A percentile compares a stretch with the other conserved stretches of the same genome.
Evolutionary conservation across 2,329 filamentous ascomycete genomes (phyloP).

Genomic region (Xylaria arbuscula): DNA sequence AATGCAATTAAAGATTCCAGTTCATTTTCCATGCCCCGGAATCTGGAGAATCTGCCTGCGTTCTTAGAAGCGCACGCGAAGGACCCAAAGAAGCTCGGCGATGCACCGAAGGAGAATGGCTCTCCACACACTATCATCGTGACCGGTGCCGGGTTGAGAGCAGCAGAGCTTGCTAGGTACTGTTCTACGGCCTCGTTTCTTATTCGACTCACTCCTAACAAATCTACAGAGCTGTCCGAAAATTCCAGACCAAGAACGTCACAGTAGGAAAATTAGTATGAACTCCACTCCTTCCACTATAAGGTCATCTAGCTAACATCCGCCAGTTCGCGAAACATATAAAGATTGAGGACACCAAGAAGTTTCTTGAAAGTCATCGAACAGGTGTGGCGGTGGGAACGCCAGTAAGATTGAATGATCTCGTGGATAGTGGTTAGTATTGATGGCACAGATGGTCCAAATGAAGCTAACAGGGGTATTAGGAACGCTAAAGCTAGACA

Average conservation of each 20-base stretch:
- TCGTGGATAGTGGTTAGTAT: conserved; percentile 79
- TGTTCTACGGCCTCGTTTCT: conserved; percentile 25
- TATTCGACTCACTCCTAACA: background rate
- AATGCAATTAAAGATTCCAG: conserved; percentile 83
- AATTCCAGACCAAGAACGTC: conserved; percentile 81
- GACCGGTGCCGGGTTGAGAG: conserved; percentile 84
- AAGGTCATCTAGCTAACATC: conserved; percentile 30
- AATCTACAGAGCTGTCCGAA: conserved; percentile 70
- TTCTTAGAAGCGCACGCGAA: conserved; percentile 78
- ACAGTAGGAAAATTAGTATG: conserved; percentile 81
- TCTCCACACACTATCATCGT: conserved; percentile 89
- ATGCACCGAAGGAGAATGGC: conserved; percentile 75
- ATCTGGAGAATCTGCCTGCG: conserved; percentile 76
- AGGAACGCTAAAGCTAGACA: conserved; percentile 76
- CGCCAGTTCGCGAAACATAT: conserved; percentile 92
- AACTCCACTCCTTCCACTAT: background rate
- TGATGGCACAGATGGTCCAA: background rate
- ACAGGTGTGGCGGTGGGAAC: conserved; percentile 93
- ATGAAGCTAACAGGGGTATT: background rate
- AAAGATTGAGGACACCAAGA: conserved; percentile 87
- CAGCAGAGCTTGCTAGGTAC: conserved; percentile 83
- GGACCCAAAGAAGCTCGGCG: conserved; percentile 68
- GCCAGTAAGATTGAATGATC: conserved; percentile 81
- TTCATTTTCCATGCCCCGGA: conserved; percentile 74
- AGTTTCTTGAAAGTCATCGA: conserved; percentile 74